phyloP scores from a whole-genome alignment of 495 filamentous ascomycete genomes.

The Hyaloscypha bicolor region DNA sequence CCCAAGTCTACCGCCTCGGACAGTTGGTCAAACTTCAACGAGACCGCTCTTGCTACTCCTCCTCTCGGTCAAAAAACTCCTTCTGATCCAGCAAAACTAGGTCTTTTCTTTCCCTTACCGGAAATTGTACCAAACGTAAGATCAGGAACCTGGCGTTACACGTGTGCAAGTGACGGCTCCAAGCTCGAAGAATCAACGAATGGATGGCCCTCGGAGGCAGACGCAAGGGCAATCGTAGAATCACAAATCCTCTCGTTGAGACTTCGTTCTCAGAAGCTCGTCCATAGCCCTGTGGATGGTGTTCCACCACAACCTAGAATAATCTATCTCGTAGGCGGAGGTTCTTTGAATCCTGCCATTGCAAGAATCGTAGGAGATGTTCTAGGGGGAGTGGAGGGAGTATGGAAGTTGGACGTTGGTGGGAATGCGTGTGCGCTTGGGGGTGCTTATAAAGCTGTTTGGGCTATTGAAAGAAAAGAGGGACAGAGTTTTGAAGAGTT shows the following conservation, averaged over 20 bases:
- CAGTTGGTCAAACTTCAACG: constrained; percentile 79
- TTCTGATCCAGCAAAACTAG: constrained; percentile 71
- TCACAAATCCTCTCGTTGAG: constrained; percentile 89
- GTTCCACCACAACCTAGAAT: constrained; percentile 84
- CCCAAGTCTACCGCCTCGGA: constrained; percentile 47
- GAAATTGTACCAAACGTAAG: constrained; percentile 93
- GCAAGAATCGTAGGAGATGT: constrained; percentile 79
- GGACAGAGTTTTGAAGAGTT: constrained; percentile 86
- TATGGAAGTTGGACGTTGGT: constrained; percentile 91
- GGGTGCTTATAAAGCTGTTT: constrained; percentile 95
- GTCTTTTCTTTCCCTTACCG: constrained; percentile 89
- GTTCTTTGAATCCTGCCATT: constrained; percentile 85
- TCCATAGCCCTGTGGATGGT: constrained; percentile 49
- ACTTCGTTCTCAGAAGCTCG: constrained; percentile 75
- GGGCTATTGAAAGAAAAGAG: constrained; percentile 72
- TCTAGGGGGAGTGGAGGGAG: constrained; percentile 83
- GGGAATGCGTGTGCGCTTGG: constrained; percentile 94
- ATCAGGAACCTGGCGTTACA: constrained; percentile 83
- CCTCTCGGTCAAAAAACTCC: constrained; percentile 61
- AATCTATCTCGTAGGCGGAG: constrained; percentile 93
- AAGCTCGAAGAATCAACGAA: constrained; percentile 47
- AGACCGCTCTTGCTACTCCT: constrained; percentile 60
- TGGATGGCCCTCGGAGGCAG: constrained; percentile 61
- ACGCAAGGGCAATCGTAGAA: constrained; percentile 90
- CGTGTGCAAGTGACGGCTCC: constrained; percentile 54